A percentile compares a stretch with the other conserved stretches of the same genome.
These are phyloP conservation scores for Trametes cingulata DNA, from an alignment of 768 basidiomycete genomes.

Conservation along the genomic window DNA sequence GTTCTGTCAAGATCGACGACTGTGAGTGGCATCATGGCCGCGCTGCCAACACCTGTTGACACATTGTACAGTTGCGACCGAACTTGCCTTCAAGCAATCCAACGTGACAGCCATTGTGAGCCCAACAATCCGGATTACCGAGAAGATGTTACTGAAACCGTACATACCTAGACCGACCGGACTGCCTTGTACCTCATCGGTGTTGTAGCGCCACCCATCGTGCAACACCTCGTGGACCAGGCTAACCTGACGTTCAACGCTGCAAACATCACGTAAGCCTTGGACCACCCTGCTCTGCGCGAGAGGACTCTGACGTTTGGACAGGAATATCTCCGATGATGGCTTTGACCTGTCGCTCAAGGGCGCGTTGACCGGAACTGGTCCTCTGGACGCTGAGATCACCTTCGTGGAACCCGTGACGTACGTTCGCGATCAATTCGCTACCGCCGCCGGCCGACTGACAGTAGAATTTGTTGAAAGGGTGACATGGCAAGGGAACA, in stretches of 20 bases:
- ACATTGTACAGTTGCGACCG: slow-evolving; percentile 47
- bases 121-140: not conserved
- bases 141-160: not conserved
- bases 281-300: slow-evolving; percentile 37
- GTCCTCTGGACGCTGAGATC: slow-evolving; percentile 70
- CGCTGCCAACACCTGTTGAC: slow-evolving; percentile 3
- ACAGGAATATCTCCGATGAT: slow-evolving; percentile 42
- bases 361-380: slow-evolving; percentile 61
- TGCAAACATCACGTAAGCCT: slow-evolving; percentile 48
- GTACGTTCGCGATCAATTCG: slow-evolving; percentile 37
- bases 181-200: slow-evolving; percentile 68
- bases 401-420: slow-evolving; percentile 62
- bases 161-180: slow-evolving; percentile 50
- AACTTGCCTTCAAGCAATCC: slow-evolving; percentile 57
- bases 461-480: slow-evolving; percentile 32
- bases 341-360: slow-evolving; percentile 64
- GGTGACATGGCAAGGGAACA: slow-evolving; percentile 60
- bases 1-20: slow-evolving; percentile 61
- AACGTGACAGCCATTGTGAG: slow-evolving; percentile 56
- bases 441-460: not conserved
- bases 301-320: not conserved
- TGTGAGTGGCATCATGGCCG: slow-evolving; percentile 41
- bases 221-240: slow-evolving; percentile 63
- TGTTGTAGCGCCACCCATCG: slow-evolving; percentile 66
- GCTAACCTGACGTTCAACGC: slow-evolving; percentile 53